Conservation (phyloP, 257 asterid species). For the Fraxinus anomala region DNA sequence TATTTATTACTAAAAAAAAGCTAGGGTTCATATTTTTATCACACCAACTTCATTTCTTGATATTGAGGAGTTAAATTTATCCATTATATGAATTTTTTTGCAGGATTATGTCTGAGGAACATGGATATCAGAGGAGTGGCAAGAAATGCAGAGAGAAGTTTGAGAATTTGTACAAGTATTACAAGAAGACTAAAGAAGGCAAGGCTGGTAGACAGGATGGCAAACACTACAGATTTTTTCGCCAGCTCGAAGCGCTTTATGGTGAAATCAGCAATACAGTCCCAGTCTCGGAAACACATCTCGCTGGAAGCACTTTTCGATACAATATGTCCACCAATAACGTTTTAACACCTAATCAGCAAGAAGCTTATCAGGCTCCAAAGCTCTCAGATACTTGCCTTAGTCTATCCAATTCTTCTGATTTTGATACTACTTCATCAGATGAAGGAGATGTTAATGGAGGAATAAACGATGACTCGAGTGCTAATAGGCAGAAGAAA, state of each 20-base stretch:
- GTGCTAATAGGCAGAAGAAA: slow-evolving; percentile 41
- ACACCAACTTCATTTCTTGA: slow-evolving; percentile 8
- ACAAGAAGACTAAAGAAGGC: slow-evolving; percentile 95
- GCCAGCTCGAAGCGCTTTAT: slow-evolving; percentile 95
- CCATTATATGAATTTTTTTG: neutral
- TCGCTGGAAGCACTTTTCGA: slow-evolving; percentile 24
- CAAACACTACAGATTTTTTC: slow-evolving; percentile 84
- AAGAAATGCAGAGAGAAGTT: slow-evolving; percentile 98
- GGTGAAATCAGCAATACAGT: slow-evolving; percentile 56
- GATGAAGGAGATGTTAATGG: slow-evolving; percentile 44
- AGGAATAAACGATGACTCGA: slow-evolving; percentile 17
- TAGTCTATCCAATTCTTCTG: slow-evolving; percentile 72
- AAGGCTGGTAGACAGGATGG: slow-evolving; percentile 98
- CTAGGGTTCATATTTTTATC: slow-evolving; percentile 59
- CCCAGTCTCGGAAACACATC: slow-evolving; percentile 44
- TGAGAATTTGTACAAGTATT: slow-evolving; percentile 91
- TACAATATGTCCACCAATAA: slow-evolving; percentile 23
- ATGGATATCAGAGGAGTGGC: slow-evolving; percentile 90
- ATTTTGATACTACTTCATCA: slow-evolving; percentile 53
- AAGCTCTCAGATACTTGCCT: slow-evolving; percentile 71
- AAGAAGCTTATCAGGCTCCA: slow-evolving; percentile 40
- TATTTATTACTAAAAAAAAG: slow-evolving; percentile 25
- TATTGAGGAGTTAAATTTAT: neutral
- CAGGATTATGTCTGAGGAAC: slow-evolving; percentile 94
- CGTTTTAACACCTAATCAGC: slow-evolving; percentile 28